Evolutionary conservation across 345 rosid genomes (phyloP).

Genomic region (rapeseed (Brassica napus)): DNA sequence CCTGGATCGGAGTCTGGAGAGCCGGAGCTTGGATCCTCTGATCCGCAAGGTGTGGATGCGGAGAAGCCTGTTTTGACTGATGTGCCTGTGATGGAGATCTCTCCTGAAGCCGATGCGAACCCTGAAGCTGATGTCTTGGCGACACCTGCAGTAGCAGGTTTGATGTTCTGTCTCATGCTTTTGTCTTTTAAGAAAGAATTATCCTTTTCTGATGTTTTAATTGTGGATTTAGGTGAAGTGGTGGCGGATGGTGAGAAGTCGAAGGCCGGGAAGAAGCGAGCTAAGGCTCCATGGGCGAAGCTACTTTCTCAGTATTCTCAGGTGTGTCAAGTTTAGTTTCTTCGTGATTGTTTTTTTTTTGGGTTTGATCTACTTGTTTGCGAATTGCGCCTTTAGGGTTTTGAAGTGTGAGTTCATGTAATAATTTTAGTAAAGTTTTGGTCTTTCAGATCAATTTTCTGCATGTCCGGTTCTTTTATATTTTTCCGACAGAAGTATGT

Average conservation of each 20-base stretch:
- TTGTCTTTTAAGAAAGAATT: not conserved
- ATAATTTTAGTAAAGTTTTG: not conserved
- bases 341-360: slow-evolving; percentile 4
- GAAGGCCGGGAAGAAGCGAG: slow-evolving; percentile 37
- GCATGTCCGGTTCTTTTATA: not conserved
- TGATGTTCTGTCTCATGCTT: slow-evolving; percentile 19
- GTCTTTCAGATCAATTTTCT: slow-evolving; percentile 24
- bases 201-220: slow-evolving; percentile 9
- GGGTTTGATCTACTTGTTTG: slow-evolving; percentile 1
- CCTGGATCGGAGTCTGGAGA: slow-evolving; percentile 58
- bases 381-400: slow-evolving; percentile 19
- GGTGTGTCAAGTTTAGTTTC: slow-evolving; percentile 47
- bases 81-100: slow-evolving; percentile 43
- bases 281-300: slow-evolving; percentile 80
- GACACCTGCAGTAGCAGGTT: slow-evolving; percentile 57
- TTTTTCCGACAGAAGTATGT: not conserved
- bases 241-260: slow-evolving; percentile 32
- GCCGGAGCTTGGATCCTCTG: slow-evolving; percentile 64
- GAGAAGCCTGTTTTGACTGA: slow-evolving; percentile 45
- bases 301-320: slow-evolving; percentile 84
- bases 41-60: slow-evolving; percentile 53
- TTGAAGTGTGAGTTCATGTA: not conserved
- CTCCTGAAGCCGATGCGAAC: slow-evolving; percentile 49
- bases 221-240: slow-evolving; percentile 48
- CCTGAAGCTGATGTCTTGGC: slow-evolving; percentile 52